Conservation (phyloP, 2,329 filamentous ascomycete species). For the Mycosphaerelloides madeirae region DNA sequence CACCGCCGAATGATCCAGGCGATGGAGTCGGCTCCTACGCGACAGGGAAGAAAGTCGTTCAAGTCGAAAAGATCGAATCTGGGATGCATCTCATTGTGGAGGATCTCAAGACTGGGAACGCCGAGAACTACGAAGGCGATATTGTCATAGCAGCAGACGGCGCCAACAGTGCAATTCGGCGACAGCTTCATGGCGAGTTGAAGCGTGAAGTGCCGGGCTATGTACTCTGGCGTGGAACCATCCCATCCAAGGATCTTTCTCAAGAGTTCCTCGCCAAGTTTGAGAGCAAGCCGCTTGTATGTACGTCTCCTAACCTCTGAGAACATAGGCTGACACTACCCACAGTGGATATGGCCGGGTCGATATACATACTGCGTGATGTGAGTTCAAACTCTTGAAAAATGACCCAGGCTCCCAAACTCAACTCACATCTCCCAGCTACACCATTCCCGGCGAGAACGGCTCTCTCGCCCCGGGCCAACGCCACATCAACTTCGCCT, state of each 20-base stretch:
- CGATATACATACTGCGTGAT: constrained; percentile 18
- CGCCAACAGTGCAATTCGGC: constrained; percentile 17
- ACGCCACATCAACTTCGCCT: constrained; percentile 28
- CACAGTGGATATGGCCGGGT: constrained; percentile 5
- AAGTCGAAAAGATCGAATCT: constrained; percentile 5
- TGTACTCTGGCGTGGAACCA: constrained; percentile 20
- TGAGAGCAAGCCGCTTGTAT: constrained; percentile 6
- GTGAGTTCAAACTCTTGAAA: too few species aligned
- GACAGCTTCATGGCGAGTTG: constrained; percentile 13
- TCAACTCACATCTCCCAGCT: constrained; percentile 7
- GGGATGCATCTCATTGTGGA: constrained; percentile 7
- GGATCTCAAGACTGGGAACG: constrained; percentile 6
- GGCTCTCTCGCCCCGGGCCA: constrained; percentile 22
- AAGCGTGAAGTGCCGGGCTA: constrained; percentile 19
- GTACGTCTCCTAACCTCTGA: too few species aligned
- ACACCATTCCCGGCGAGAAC: constrained; percentile 28
- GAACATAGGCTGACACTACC: too few species aligned
- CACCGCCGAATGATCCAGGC: constrained; percentile 4
- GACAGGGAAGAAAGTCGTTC: constrained; percentile 11
- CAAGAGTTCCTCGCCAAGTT: constrained; percentile 8
- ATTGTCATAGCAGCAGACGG: constrained; percentile 23
- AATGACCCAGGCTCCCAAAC: background rate
- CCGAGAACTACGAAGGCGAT: constrained; percentile 10
- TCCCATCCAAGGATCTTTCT: constrained; percentile 10
- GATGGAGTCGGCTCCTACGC: constrained; percentile 7